Conservation (phyloP, 345 rosid genomes). For the Anastatica hierochuntica region DNA sequence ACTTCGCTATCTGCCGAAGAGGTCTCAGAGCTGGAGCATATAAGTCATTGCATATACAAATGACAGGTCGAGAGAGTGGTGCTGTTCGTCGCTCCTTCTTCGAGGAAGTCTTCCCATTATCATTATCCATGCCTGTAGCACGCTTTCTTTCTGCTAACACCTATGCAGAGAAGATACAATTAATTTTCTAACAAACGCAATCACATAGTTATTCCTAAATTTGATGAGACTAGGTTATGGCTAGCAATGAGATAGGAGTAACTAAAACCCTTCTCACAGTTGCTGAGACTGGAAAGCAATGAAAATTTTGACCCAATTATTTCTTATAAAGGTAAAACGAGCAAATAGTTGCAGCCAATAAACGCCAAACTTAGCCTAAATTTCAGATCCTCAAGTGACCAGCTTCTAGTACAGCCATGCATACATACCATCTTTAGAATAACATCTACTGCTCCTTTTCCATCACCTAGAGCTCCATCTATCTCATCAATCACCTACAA, state of each 20-base stretch:
- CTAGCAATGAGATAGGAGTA: not conserved
- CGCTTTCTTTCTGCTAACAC: slow-evolving; percentile 64
- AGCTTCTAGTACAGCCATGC: slow-evolving; percentile 3
- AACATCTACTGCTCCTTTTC: slow-evolving; percentile 96
- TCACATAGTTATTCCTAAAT: not conserved
- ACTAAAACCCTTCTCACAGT: not conserved
- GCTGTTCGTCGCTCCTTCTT: slow-evolving; percentile 50
- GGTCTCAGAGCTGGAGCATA: slow-evolving; percentile 88
- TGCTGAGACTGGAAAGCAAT: not conserved
- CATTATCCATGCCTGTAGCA: slow-evolving; percentile 46
- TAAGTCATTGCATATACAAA: slow-evolving; percentile 75
- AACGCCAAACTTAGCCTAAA: not conserved
- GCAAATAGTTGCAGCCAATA: not conserved
- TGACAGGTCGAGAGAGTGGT: slow-evolving; percentile 76
- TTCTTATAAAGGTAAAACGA: not conserved
- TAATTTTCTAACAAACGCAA: not conserved
- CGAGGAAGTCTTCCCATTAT: slow-evolving; percentile 41
- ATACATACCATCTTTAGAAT: slow-evolving; percentile 75
- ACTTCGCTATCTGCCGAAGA: slow-evolving; percentile 93
- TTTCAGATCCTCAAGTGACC: not conserved
- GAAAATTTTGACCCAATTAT: not conserved
- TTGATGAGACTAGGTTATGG: not conserved
- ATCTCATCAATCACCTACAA: slow-evolving; percentile 94
- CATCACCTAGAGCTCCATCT: slow-evolving; percentile 97
- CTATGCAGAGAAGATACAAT: slow-evolving; percentile 28